Percentiles rank a stretch among this genome's conserved stretches.
Evolutionary conservation across 2,329 filamentous ascomycete species (phyloP).

Genomic region (Didymella keratinophila): DNA sequence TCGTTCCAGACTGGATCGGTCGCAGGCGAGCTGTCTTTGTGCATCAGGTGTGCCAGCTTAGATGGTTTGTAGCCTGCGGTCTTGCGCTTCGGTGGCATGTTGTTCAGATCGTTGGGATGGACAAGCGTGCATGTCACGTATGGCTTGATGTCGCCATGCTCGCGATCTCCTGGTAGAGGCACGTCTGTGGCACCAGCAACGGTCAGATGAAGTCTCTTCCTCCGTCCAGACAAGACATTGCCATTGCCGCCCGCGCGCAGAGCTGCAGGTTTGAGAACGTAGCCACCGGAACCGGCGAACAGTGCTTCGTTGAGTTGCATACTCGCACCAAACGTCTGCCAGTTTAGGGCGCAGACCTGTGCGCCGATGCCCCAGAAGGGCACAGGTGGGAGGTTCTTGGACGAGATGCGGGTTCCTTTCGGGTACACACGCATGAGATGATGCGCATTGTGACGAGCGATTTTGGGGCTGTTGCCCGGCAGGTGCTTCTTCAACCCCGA

Average conservation of each 20-base stretch:
- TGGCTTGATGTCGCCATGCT: constrained; percentile 62
- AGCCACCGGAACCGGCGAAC: constrained; percentile 70
- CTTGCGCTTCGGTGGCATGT: constrained; percentile 66
- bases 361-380: constrained; percentile 72
- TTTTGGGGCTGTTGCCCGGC: constrained; percentile 56
- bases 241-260: constrained; percentile 66
- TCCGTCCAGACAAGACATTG: constrained; percentile 55
- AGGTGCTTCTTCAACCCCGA: constrained; percentile 63
- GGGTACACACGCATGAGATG: constrained; percentile 76
- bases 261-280: constrained; percentile 69
- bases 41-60: constrained; percentile 62
- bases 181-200: constrained; percentile 70
- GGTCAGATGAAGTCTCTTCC: constrained; percentile 63
- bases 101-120: constrained; percentile 62
- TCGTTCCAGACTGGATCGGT: constrained; percentile 73
- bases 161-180: constrained; percentile 61
- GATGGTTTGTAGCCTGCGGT: constrained; percentile 68
- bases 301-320: constrained; percentile 75
- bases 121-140: constrained; percentile 72
- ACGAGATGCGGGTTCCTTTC: constrained; percentile 73
- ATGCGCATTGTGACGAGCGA: constrained; percentile 67
- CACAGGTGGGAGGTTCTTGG: constrained; percentile 68
- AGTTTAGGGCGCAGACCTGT: constrained; percentile 74
- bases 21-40: constrained; percentile 65
- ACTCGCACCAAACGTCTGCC: constrained; percentile 71